Evolutionary conservation across 129 eudicot genomes (phyloP).

Genomic region (Escallonia rubra): DNA sequence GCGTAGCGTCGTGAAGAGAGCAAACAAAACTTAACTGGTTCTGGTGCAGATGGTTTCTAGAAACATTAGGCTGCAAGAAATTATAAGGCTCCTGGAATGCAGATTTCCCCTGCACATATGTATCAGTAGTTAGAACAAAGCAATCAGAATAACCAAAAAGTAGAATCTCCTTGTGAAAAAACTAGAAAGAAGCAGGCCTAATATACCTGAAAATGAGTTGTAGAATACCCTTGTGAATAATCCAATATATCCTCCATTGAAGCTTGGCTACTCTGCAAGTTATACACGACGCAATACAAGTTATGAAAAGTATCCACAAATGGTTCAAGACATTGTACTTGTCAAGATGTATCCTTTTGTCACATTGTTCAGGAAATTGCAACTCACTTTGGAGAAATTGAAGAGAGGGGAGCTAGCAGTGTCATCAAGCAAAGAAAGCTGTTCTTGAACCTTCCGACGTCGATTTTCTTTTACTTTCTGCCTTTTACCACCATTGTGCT

Average conservation of each 20-base stretch:
- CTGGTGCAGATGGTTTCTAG: conserved; percentile 44
- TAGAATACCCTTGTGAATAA: conserved; percentile 62
- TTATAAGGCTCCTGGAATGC: conserved; percentile 46
- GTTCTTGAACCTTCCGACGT: conserved; percentile 28
- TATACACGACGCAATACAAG: too few species aligned
- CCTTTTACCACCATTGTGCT: conserved; percentile 22
- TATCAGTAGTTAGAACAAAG: neutral
- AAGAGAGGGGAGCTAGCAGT: conserved; percentile 77
- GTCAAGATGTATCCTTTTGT: too few species aligned
- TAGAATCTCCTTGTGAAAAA: neutral
- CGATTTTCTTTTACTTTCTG: conserved; percentile 25
- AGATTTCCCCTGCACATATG: conserved; percentile 33
- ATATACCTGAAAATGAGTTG: conserved; percentile 61
- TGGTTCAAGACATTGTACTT: too few species aligned
- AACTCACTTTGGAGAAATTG: conserved; percentile 48
- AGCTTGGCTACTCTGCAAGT: conserved; percentile 8
- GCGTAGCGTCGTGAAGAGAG: neutral
- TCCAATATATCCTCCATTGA: conserved; percentile 43
- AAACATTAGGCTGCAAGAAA: conserved; percentile 34
- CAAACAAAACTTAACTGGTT: conserved; percentile 55
- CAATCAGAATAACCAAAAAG: too few species aligned
- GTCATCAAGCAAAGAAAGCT: conserved; percentile 62
- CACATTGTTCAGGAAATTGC: neutral
- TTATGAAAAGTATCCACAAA: too few species aligned
- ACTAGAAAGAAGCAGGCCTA: too few species aligned